Conservation (phyloP, 2,329 filamentous ascomycete genomes). For the Hymenoscyphus scutula region DNA sequence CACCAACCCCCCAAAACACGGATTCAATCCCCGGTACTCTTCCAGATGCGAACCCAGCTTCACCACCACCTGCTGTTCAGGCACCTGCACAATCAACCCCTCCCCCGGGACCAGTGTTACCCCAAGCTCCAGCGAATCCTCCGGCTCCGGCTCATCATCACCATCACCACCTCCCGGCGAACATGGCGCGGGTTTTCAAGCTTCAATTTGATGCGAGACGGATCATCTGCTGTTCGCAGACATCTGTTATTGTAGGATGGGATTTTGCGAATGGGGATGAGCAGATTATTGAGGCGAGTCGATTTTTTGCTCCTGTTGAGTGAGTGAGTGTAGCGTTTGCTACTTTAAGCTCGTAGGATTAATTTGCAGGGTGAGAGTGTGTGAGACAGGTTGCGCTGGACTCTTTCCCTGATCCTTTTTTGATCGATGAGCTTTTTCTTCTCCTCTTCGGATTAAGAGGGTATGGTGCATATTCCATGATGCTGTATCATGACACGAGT, state of each 20-base stretch:
- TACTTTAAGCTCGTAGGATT: too few species aligned
- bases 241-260: conserved; percentile 91
- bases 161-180: conserved; percentile 26
- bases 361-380: too few species aligned
- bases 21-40: background rate
- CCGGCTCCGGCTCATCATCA: conserved; percentile 5
- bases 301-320: conserved; percentile 70
- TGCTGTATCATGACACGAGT: too few species aligned
- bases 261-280: conserved; percentile 89
- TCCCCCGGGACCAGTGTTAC: too few species aligned
- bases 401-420: too few species aligned
- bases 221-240: conserved; percentile 93
- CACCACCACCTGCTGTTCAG: background rate
- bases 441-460: too few species aligned
- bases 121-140: conserved; percentile 44
- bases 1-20: background rate
- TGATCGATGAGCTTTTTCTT: too few species aligned
- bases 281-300: conserved; percentile 73
- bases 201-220: conserved; percentile 91
- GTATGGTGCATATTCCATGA: too few species aligned
- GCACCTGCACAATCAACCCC: conserved; percentile 13
- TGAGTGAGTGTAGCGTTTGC: conserved; percentile 25
- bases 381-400: too few species aligned
- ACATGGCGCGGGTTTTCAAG: conserved; percentile 73
- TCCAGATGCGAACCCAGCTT: background rate